A percentile compares a stretch with the other conserved stretches of the same genome.
Conservation (phyloP, 768 basidiomycete species). For the Serendipita sp. region DNA sequence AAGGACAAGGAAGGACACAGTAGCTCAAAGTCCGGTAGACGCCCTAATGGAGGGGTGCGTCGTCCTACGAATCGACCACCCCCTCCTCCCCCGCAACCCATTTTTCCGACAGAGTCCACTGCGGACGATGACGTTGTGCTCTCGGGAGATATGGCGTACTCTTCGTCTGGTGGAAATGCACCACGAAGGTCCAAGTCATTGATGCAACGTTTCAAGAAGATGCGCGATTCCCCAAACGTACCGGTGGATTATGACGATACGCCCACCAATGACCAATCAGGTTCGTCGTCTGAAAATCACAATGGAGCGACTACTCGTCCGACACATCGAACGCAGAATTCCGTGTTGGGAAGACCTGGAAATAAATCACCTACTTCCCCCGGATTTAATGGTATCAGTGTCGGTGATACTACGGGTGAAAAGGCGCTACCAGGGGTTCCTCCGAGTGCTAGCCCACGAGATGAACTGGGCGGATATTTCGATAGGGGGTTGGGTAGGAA, state of each 20-base stretch:
- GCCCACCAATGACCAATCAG: conserved; percentile 26
- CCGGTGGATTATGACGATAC: conserved; percentile 39
- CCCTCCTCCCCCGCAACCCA: conserved; percentile 72
- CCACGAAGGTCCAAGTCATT: conserved; percentile 67
- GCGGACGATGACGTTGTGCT: conserved; percentile 20
- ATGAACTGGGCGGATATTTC: conserved; percentile 31
- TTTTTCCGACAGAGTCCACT: conserved; percentile 39
- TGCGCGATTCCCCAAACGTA: conserved; percentile 75
- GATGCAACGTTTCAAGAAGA: conserved; percentile 78
- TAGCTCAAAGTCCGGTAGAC: conserved; percentile 20
- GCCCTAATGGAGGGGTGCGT: conserved; percentile 35
- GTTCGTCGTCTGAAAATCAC: conserved; percentile 23
- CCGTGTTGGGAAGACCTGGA: conserved; percentile 55
- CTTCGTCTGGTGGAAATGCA: conserved; percentile 25
- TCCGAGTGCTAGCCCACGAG: conserved; percentile 20
- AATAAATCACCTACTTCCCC: not conserved
- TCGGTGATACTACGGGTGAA: conserved; percentile 20
- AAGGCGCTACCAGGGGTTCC: conserved; percentile 37
- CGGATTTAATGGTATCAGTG: conserved; percentile 29
- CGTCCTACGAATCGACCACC: conserved; percentile 30
- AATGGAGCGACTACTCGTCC: conserved; percentile 14
- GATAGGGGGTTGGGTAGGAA: conserved; percentile 41
- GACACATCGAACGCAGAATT: conserved; percentile 59
- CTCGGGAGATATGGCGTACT: not conserved
- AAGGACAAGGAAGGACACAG: conserved; percentile 41